A percentile compares a stretch with the other conserved stretches of the same genome.
Evolutionary conservation across 2,329 filamentous ascomycete genomes (phyloP).

Genomic region (Neofusicoccum laricinum): DNA sequence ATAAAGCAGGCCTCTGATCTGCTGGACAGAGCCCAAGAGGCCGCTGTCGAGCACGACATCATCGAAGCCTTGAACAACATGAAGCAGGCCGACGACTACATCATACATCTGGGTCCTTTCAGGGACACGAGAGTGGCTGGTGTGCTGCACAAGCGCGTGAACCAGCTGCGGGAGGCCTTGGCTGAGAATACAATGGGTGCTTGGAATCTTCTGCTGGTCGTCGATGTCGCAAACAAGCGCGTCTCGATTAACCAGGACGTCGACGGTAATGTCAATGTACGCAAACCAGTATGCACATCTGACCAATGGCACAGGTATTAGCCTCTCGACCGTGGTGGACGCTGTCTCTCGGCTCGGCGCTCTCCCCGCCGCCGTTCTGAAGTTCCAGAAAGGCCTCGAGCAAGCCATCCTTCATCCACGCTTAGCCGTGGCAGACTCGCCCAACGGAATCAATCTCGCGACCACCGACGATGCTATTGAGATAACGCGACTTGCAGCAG

Average conservation of each 20-base stretch:
- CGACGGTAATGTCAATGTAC: conserved; percentile 41
- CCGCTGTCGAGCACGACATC: conserved; percentile 45
- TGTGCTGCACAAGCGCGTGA: conserved; percentile 63
- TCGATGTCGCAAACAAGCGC: conserved; percentile 56
- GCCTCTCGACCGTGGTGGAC: conserved; percentile 33
- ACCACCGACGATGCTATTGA: conserved; percentile 36
- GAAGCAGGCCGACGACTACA: conserved; percentile 50
- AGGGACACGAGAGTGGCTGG: conserved; percentile 61
- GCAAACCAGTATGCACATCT: no score
- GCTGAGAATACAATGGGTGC: conserved; percentile 63
- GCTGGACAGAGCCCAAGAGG: conserved; percentile 46
- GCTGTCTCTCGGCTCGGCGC: conserved; percentile 35
- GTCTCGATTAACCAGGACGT: conserved; percentile 56
- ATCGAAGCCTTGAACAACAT: conserved; percentile 48
- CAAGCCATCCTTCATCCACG: conserved; percentile 60
- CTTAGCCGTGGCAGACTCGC: conserved; percentile 42
- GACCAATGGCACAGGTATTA: conserved; percentile 20
- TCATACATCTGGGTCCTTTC: conserved; percentile 59
- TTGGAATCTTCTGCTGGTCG: conserved; percentile 67
- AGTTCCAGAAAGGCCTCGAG: conserved; percentile 64
- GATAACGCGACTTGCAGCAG: conserved; percentile 25
- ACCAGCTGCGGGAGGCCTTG: conserved; percentile 64
- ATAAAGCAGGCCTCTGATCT: conserved; percentile 50
- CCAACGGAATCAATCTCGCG: conserved; percentile 29
- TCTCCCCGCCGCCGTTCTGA: conserved; percentile 50